Evolutionary conservation across 768 basidiomycete genomes (phyloP), one percentile per base, ranked within the genome.

Genomic region (Macrolepiota albuminosa): DNA sequence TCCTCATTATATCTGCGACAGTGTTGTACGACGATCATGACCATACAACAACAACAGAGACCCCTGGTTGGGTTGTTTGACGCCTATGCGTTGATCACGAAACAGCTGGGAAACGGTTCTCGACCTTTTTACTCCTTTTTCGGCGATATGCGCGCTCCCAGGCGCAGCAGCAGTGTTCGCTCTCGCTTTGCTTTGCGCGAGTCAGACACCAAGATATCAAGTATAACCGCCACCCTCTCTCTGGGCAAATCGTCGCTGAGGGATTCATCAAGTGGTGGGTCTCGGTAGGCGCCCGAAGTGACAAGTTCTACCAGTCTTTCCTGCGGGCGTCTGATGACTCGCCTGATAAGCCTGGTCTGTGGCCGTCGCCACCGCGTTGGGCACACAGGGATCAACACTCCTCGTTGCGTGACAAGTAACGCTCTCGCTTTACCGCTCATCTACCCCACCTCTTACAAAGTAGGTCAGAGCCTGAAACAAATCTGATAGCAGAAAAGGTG

Each of bases 161-260:
- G 88, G 77, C 34, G 82, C 89, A 8, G 89, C 84, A 0, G 73
- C 84, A 21, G 73, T 91, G 37, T 94, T 93, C 61, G 91, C 91
- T 6, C 67, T 94, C 24, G 89, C 88, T 2, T 73, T 93, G 3
- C 76, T 94, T 24, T 85, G 84, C 50, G 80, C 88, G 0, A 90
- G 92, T n/a, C n/a, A n/a, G n/a, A n/a, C n/a, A n/a, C n/a, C 0
- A 90, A 94, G 70, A 85, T 85, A 42, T 87, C 92, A 3, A 85
- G 84, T 42, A 81, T 93, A 59, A 85, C 91, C 0, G 90, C 87
- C 7, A 93, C 90, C 0, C 76, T 92, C n/a, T 2, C 37, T 85
- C 88, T 4, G 90, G 91, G 0, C 91, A 93, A 71, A 83, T 88
- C 39, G 86, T 93, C 53, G 84, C 84, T 1, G 91, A 93, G 67